Evolutionary conservation across 257 asterid genomes (phyloP), one percentile per base, ranked within the genome.

Genomic region (Penstemon eatonii): DNA sequence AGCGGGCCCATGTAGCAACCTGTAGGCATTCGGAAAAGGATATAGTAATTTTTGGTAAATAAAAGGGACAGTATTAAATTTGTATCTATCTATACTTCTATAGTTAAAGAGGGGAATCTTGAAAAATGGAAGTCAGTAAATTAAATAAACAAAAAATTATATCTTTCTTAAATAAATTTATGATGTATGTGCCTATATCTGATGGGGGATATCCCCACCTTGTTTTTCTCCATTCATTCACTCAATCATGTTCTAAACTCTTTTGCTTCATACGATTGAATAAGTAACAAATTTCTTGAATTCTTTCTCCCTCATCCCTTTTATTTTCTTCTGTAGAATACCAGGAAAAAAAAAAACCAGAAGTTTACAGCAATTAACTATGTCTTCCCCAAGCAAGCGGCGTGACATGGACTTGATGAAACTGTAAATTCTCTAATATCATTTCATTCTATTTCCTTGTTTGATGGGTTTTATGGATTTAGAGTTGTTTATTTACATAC

Each of bases 341-440:
- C 7, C 25, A 38, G 44, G 18, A 43, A 69, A 13, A 38, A 42
- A 42, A 56, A 37, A 59, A 41, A 11, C 7, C 18, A 41, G 43
- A 63, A 10, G 1, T 66, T 19, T 65, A 58, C 66, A 69, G 51
- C 40, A 63, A 58, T 50, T 54, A 66, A 79, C 65, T 74, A 93
- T 93, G 99, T 88, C 97, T 83, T 93, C 97, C 45, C 99, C 99
- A 44, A 93, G 92, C 96, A 93, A 93, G 85, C 84, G 97, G 82
- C 85, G 99, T 60, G 99, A 90, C 86, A 93, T 89, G 96, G 99
- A 93, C 86, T 76, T 93, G 54, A 93, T 93, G 99, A 93, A 90
- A 74, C 79, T 93, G 99, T 93, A 77, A 85, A 39, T 60, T 73
- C 67, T 75, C 65, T 70, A 6, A 68, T 0, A 67, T 50, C 69